Evolutionary conservation across 495 filamentous ascomycete genomes (phyloP), one percentile per base, ranked within the genome.

Genomic region (Xylaria castorea): DNA sequence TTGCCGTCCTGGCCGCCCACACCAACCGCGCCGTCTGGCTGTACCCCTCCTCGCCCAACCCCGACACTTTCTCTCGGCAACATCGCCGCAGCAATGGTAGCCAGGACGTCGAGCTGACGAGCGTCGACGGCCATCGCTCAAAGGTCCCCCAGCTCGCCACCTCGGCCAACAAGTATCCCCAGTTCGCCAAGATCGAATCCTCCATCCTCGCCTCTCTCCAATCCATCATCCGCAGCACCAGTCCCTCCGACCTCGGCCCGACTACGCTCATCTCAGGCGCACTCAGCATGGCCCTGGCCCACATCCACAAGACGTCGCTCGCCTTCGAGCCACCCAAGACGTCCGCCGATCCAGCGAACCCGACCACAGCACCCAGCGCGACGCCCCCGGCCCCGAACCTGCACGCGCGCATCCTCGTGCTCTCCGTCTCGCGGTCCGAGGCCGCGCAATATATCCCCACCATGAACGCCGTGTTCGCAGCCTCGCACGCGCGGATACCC

Each of bases 391-490:
- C 79, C 46, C 73, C 83, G n/a, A 80, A 76, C 46, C 81, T 97
- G 12, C 89, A 93, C 76, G 90, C 92, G n/a, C 92, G 97, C 51
- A 97, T 98, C 76, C 80, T 99, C 66, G 89, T 94, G 14, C 82
- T 97, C 50, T 94, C 91, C 61, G 93, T 94, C 40, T 94, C 93
- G 32, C 92, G 92, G 72, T 92, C 93, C 82, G 87, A 94, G 5
- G 91, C 95, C 0, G 88, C 91, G 40, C 95, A 98, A 80, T 99
- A 99, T 83, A 98, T 98, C 69, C 93, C 95, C 2, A 92, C 97
- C 61, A 99, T 98, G 95, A 99, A 98, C 84, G 87, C 90, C 74
- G 97, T 98, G 51, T 99, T 99, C 81, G 97, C 96, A 12, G 94
- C 95, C 71, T 94, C 93, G 75, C 91, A 95, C 66, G 84, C 93